phyloP scores from a whole-genome alignment of 2,329 filamentous ascomycete genomes.

The Cyanodermella asteris region DNA sequence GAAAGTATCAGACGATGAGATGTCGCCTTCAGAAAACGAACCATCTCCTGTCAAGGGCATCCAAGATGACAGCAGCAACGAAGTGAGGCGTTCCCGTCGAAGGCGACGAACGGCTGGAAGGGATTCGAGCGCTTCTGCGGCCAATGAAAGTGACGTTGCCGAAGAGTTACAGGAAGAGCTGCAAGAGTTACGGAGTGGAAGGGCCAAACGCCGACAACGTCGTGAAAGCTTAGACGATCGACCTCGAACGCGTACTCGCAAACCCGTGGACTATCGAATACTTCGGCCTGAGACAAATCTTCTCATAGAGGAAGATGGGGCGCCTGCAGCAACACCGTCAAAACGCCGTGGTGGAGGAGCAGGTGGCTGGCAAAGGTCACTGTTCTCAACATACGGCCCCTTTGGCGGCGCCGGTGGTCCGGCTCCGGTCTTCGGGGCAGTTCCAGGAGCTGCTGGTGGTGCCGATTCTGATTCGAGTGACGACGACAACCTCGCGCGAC shows the following conservation, averaged over 20 bases:
- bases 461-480: conserved; percentile 93
- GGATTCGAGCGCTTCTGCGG: conserved; percentile 25
- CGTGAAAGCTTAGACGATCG: conserved; percentile 14
- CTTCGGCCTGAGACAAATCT: conserved; percentile 49
- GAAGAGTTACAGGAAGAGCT: conserved; percentile 34
- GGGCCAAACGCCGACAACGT: conserved; percentile 9
- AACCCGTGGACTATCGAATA: conserved; percentile 69
- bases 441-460: conserved; percentile 54
- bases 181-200: conserved; percentile 20
- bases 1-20: conserved; percentile 32
- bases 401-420: conserved; percentile 69
- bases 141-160: conserved; percentile 33
- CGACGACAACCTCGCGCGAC: conserved; percentile 51
- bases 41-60: conserved; percentile 21
- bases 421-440: conserved; percentile 49
- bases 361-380: conserved; percentile 47
- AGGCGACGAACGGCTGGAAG: conserved; percentile 22
- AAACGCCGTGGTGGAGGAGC: conserved; percentile 41
- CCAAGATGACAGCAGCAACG: conserved; percentile 23
- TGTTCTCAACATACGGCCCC: conserved; percentile 79
- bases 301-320: conserved; percentile 54
- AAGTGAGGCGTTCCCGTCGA: conserved; percentile 29
- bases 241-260: conserved; percentile 32
- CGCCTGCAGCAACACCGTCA: conserved; percentile 46
- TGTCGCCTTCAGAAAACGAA: conserved; percentile 28